Conservation (phyloP, 371 early-diverging fungal species). For the Parasitella parasitica region DNA sequence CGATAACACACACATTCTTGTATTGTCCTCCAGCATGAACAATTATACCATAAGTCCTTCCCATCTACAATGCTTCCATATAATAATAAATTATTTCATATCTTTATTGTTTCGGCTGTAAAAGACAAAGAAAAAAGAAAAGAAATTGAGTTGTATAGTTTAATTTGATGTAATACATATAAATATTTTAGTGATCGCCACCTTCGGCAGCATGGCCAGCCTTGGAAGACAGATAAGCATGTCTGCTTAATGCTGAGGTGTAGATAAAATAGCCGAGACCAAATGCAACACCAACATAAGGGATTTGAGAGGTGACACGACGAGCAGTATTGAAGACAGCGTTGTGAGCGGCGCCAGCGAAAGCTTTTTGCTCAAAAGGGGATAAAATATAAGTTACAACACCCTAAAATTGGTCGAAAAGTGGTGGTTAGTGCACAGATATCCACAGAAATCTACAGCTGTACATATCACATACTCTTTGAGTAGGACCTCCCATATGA, state of each 20-base stretch:
- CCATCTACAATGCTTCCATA: too few relatives aligned
- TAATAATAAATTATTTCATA: too few relatives aligned
- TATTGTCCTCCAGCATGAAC: too few relatives aligned
- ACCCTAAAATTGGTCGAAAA: slow-evolving; percentile 43
- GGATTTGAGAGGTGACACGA: slow-evolving; percentile 68
- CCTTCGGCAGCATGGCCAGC: slow-evolving; percentile 64
- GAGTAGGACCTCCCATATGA: slow-evolving; percentile 72
- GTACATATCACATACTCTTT: slow-evolving; percentile 41
- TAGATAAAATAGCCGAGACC: slow-evolving; percentile 65
- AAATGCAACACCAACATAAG: slow-evolving; percentile 71
- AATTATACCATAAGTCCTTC: too few relatives aligned
- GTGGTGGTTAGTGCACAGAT: neutral
- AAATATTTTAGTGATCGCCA: slow-evolving; percentile 38
- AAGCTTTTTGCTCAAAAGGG: slow-evolving; percentile 77
- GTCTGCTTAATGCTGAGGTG: slow-evolving; percentile 61
- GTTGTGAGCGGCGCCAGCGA: slow-evolving; percentile 71
- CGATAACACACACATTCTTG: too few relatives aligned
- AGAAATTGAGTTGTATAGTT: neutral
- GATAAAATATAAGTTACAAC: slow-evolving; percentile 75
- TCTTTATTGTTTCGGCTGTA: too few relatives aligned
- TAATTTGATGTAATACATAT: neutral
- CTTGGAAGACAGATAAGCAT: slow-evolving; percentile 71
- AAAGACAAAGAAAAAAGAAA: too few relatives aligned
- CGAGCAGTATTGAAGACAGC: slow-evolving; percentile 81
- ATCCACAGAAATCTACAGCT: neutral